Percentiles rank a stretch among this genome's conserved stretches.
phyloP scores from a whole-genome alignment of 352 stramenopile genomes.

The Plasmopara viticola region DNA sequence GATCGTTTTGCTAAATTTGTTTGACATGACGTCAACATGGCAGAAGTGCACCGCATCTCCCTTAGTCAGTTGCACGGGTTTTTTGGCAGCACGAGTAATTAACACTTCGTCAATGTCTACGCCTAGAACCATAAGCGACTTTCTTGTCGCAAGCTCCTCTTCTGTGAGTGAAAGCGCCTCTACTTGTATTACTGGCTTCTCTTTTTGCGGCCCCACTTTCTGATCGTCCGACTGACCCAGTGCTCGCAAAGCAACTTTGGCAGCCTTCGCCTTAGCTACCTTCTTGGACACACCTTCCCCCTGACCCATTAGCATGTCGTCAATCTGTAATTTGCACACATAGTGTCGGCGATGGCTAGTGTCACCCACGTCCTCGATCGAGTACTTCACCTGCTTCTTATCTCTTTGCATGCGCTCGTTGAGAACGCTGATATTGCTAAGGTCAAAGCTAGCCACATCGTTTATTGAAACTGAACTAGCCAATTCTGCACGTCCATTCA shows the following conservation, averaged over 20 bases:
- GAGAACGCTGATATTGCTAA: slow-evolving; percentile 48
- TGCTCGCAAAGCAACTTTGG: slow-evolving; percentile 31
- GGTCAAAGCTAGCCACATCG: slow-evolving; percentile 46
- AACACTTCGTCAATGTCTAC: slow-evolving; percentile 73
- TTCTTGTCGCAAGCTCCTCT: slow-evolving; percentile 25
- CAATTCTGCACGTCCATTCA: slow-evolving; percentile 27
- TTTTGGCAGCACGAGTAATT: slow-evolving; percentile 45
- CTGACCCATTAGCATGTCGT: slow-evolving; percentile 36
- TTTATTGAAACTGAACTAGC: slow-evolving; percentile 11
- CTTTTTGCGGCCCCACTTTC: slow-evolving; percentile 8
- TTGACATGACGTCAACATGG: slow-evolving; percentile 50
- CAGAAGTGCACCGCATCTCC: slow-evolving; percentile 46
- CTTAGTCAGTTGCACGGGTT: slow-evolving; percentile 21
- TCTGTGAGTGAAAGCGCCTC: slow-evolving; percentile 21
- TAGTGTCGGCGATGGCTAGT: slow-evolving; percentile 57
- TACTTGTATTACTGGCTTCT: background rate
- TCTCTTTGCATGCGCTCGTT: slow-evolving; percentile 67
- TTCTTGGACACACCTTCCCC: slow-evolving; percentile 76
- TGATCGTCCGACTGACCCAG: slow-evolving; percentile 13
- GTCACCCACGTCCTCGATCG: slow-evolving; percentile 47
- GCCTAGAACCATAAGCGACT: slow-evolving; percentile 49
- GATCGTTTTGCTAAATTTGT: slow-evolving; percentile 38
- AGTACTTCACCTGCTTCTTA: slow-evolving; percentile 53
- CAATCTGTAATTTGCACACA: slow-evolving; percentile 49
- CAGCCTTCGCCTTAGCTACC: slow-evolving; percentile 73